These are phyloP conservation scores for Lentinula novae-zelandiae DNA, from an alignment of 1,284 basidiomycete species.

Conservation along the genomic window DNA sequence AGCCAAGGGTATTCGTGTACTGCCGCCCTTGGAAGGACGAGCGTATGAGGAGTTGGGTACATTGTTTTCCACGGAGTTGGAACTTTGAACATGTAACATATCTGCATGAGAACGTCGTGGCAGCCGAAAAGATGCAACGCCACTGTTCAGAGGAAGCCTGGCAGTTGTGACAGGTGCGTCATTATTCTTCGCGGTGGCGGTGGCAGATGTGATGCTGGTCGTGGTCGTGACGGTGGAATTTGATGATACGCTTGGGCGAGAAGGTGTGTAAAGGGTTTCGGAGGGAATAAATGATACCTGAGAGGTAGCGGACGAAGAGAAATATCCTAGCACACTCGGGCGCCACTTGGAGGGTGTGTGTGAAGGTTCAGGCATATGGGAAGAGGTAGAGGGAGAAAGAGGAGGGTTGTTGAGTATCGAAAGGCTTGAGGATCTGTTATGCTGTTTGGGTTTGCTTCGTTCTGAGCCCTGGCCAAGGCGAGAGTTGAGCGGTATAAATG, in stretches of 20 bases:
- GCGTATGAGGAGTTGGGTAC: constrained; percentile 23
- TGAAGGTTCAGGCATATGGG: constrained; percentile 21
- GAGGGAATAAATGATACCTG: constrained; percentile 33
- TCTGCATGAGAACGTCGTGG: constrained; percentile 34
- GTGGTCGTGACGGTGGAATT: constrained; percentile 24
- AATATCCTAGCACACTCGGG: constrained; percentile 58
- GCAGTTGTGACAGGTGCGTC: constrained; percentile 33
- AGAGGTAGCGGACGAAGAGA: constrained; percentile 35
- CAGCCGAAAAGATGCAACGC: constrained; percentile 43
- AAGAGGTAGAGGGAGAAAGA: constrained; percentile 12
- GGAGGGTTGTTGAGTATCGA: constrained; percentile 28
- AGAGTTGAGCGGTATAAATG: constrained; percentile 40
- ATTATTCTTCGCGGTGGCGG: constrained; percentile 36
- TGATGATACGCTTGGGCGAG: constrained; percentile 67
- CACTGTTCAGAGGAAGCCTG: constrained; percentile 23
- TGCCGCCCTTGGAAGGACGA: neutral
- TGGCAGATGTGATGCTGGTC: constrained; percentile 48
- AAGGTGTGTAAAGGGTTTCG: constrained; percentile 41
- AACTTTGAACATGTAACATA: constrained; percentile 21
- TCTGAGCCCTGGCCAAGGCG: constrained; percentile 30
- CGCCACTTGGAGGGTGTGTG: constrained; percentile 44
- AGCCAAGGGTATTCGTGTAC: constrained; percentile 11
- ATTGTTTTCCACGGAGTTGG: constrained; percentile 1
- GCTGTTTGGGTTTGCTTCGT: constrained; percentile 27
- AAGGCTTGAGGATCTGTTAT: constrained; percentile 43